These are phyloP conservation scores for Jamesozyma hellenica DNA, from an alignment of 805 yeast genomes.

Conservation along the genomic window DNA sequence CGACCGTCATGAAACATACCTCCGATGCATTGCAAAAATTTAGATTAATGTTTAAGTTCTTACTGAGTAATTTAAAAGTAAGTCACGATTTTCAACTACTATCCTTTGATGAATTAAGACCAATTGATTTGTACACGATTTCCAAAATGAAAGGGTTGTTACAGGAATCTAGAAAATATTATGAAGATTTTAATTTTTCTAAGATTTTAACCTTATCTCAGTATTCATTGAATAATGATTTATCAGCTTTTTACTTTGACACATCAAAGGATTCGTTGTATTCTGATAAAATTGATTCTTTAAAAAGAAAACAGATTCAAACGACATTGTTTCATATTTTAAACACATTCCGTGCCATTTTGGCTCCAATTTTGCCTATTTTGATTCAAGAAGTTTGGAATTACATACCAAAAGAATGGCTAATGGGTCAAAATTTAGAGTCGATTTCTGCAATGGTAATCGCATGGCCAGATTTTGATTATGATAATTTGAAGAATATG, in stretches of 20 bases:
- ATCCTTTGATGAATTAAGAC: conserved; percentile 31
- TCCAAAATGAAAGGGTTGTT: conserved; percentile 43
- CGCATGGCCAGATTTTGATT: conserved; percentile 4
- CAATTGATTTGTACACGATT: conserved; percentile 55
- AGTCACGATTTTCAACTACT: conserved; percentile 31
- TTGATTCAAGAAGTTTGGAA: conserved; percentile 86
- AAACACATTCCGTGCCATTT: conserved; percentile 48
- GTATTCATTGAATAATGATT: conserved; percentile 59
- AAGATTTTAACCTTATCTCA: conserved; percentile 58
- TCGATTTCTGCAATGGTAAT: conserved; percentile 7
- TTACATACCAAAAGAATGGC: conserved; percentile 33
- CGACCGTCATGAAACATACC: conserved; percentile 61
- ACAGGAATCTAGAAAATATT: conserved; percentile 34
- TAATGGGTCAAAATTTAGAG: conserved; percentile 9
- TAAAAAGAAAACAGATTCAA: conserved; percentile 37
- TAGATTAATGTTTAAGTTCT: conserved; percentile 67
- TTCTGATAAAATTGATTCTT: conserved; percentile 45
- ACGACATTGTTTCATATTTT: conserved; percentile 56
- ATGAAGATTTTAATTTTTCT: conserved; percentile 53
- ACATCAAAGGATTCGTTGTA: conserved; percentile 77
- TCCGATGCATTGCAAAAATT: conserved; percentile 74
- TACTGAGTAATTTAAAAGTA: conserved; percentile 65
- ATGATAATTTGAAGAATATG: neutral
- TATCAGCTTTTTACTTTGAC: conserved; percentile 82
- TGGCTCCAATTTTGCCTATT: conserved; percentile 77